phyloP scores from a whole-genome alignment of 2,329 filamentous ascomycete genomes.

The Pleoardoris graminearum region DNA sequence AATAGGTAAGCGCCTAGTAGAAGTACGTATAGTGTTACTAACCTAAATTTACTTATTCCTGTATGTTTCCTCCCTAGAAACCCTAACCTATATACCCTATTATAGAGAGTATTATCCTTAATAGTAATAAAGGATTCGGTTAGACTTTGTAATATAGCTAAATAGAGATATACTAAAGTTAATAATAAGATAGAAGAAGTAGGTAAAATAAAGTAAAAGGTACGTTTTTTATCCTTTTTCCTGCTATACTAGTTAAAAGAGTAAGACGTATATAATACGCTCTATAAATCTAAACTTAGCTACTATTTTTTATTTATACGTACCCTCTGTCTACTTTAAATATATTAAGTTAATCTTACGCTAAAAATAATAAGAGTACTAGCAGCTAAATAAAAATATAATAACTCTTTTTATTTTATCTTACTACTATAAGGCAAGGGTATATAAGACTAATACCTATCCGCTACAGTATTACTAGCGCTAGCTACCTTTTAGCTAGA shows the following conservation, averaged over 20 bases:
- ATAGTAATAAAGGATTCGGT: slow-evolving; percentile 2
- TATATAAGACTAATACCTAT: slow-evolving; percentile 1
- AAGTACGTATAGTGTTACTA: slow-evolving; percentile 4
- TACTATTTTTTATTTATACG: neutral
- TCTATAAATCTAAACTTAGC: neutral
- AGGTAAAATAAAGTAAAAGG: neutral
- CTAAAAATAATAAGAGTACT: neutral
- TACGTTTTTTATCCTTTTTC: slow-evolving; percentile 1
- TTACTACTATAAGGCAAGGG: neutral
- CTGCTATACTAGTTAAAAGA: neutral
- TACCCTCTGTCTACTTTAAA: neutral
- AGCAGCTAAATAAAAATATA: neutral
- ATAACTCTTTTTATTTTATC: neutral
- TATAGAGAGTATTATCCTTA: slow-evolving; percentile 2
- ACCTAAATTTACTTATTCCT: neutral
- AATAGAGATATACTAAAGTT: slow-evolving; percentile 1
- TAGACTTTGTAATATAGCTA: slow-evolving; percentile 4
- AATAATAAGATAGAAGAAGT: neutral
- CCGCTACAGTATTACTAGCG: neutral
- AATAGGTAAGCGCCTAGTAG: slow-evolving; percentile 1
- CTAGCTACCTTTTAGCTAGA: too few species aligned
- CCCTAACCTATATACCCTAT: neutral
- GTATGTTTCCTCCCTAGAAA: neutral
- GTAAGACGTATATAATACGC: neutral
- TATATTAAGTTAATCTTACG: neutral